These are phyloP conservation scores for Lasiodiplodia gonubiensis DNA, from an alignment of 2,329 filamentous ascomycete genomes.

Conservation along the genomic window DNA sequence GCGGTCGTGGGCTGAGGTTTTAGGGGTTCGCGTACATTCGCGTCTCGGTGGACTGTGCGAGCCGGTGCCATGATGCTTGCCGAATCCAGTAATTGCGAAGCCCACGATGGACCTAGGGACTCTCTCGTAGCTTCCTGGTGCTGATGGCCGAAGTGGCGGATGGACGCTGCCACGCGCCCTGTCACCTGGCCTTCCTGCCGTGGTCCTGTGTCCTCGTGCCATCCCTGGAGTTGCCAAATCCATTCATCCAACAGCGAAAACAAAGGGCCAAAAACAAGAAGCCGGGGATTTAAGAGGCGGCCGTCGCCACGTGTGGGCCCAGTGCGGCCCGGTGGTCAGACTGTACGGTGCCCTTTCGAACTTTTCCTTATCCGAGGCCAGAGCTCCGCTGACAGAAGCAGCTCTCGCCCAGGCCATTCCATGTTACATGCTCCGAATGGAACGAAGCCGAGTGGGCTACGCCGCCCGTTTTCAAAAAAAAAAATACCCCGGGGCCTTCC, in stretches of 20 bases:
- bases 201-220: background rate
- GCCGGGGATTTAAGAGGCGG: background rate
- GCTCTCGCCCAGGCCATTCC: background rate
- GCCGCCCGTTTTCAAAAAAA: background rate
- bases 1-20: background rate
- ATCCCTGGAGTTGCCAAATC: background rate
- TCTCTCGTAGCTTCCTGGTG: background rate
- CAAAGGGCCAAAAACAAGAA: background rate
- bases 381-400: background rate
- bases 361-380: background rate
- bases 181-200: background rate
- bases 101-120: background rate
- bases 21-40: conserved; percentile 17
- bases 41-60: conserved; percentile 8
- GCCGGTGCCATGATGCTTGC: background rate
- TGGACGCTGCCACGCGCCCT: background rate
- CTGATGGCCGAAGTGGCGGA: background rate
- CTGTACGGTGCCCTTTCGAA: conserved; percentile 9
- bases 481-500: background rate
- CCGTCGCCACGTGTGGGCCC: conserved; percentile 9
- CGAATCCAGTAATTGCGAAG: conserved; percentile 1
- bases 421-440: background rate
- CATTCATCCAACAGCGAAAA: background rate
- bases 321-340: conserved; percentile 18
- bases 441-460: background rate